Conservation (phyloP, 2,329 filamentous ascomycete species). For the Kalmusia sp. region DNA sequence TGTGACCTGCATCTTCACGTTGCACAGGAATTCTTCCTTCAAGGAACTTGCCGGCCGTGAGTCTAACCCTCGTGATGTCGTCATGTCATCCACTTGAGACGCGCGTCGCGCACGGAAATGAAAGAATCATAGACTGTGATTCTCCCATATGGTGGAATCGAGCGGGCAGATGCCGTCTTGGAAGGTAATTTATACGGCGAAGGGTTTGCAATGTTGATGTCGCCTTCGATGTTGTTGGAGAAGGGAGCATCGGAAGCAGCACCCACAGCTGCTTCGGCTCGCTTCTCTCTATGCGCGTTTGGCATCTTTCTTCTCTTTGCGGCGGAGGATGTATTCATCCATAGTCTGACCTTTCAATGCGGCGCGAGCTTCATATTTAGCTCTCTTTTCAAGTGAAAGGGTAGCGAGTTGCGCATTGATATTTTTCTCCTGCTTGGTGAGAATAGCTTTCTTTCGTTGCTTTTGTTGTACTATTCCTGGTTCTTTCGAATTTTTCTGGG, state of each 20-base stretch:
- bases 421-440: not conserved
- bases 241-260: not conserved
- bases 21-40: not conserved
- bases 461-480: not conserved
- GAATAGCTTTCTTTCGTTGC: slow-evolving; percentile 1
- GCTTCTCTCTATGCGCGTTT: slow-evolving; percentile 14
- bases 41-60: not conserved
- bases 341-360: slow-evolving; percentile 46
- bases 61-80: slow-evolving; percentile 11
- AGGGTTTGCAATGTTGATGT: not conserved
- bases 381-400: slow-evolving; percentile 34
- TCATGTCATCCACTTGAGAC: slow-evolving; percentile 9
- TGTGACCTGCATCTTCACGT: no score
- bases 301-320: slow-evolving; percentile 42
- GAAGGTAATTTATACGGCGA: slow-evolving; percentile 1
- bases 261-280: not conserved
- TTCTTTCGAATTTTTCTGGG: slow-evolving; percentile 13
- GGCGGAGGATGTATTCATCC: slow-evolving; percentile 43
- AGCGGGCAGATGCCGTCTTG: slow-evolving; percentile 5
- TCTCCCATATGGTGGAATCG: slow-evolving; percentile 13
- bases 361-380: slow-evolving; percentile 43
- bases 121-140: slow-evolving; percentile 1
- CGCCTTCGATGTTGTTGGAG: slow-evolving; percentile 6
- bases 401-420: slow-evolving; percentile 23
- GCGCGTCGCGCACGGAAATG: slow-evolving; percentile 2